phyloP scores from a whole-genome alignment of 148 eudicot species.

The Chenopodium album region DNA sequence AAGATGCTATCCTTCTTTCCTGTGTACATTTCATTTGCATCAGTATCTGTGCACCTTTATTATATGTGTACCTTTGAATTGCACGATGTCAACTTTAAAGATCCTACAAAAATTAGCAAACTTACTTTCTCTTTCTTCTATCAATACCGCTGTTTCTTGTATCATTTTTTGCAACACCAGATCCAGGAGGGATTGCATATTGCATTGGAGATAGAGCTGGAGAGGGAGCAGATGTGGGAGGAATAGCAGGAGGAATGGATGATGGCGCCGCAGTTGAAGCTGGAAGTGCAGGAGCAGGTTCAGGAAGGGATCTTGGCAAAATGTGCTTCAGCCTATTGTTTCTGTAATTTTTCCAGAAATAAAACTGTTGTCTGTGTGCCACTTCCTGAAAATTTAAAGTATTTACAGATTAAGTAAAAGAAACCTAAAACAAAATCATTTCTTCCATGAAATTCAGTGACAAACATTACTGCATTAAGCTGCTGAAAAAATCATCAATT shows the following conservation, averaged over 20 bases:
- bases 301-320: slow-evolving; percentile 84
- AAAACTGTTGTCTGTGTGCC: slow-evolving; percentile 94
- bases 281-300: slow-evolving; percentile 51
- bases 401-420: neutral
- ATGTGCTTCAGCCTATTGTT: slow-evolving; percentile 94
- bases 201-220: slow-evolving; percentile 79
- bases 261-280: slow-evolving; percentile 44
- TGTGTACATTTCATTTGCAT: neutral
- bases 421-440: neutral
- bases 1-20: slow-evolving; percentile 10
- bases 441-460: neutral
- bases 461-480: neutral
- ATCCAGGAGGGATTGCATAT: slow-evolving; percentile 62
- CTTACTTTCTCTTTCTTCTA: slow-evolving; percentile 86
- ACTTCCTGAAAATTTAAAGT: slow-evolving; percentile 54
- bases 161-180: slow-evolving; percentile 61
- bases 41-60: neutral
- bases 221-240: slow-evolving; percentile 51
- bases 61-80: neutral
- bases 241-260: slow-evolving; percentile 44
- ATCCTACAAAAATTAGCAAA: neutral
- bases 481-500: neutral
- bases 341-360: slow-evolving; percentile 91
- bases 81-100: neutral
- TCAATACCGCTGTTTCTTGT: slow-evolving; percentile 62